Evolutionary conservation across 352 stramenopile species (phyloP), one percentile per base, ranked within the genome.

Genomic region (Globisporangium lucens): DNA sequence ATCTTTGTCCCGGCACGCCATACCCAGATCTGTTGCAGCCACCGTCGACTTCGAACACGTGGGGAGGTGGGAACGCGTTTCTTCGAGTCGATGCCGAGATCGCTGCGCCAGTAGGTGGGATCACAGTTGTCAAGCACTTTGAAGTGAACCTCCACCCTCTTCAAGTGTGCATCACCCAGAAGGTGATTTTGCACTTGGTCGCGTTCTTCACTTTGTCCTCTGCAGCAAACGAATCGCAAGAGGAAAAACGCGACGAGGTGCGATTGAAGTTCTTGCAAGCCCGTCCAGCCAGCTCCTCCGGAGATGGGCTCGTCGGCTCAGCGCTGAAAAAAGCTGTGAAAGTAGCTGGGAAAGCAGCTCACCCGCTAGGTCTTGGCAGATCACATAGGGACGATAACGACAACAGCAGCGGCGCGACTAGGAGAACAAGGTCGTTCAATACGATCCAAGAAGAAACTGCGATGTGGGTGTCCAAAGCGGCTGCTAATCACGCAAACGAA

Each of bases 81-180:
- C 66, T 95, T 43, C 83, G 87, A 20, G 57, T 94, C 20, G 84
- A 94, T 57, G 83, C 84, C 12, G 87, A 94, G 58, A 79, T 94
- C 20, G 75, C 79, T n/a, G 77, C 81, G 36, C 83, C 87, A 10
- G 75, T 90, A 1, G 68, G 73, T 33, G 80, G 73, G 1, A 82
- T 87, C 38, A 87, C 79, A 20, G 63, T 95, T 33, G 75, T 95
- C 10, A 80, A 92, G 47, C 88, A 94, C 75, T 93, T 94, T 68
- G 86, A 94, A 70, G 69, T 96, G 33, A 96, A 96, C 38, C 79
- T 94, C 2, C 85, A 93, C 52, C 88, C 88, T 4, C 78, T 96
- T n/a, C 85, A 96, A 69, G 78, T 96, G 35, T 94, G 85, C 60
- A 74, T 96, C 52, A 92, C 87, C 1, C 85, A 93, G 17, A 84